Base-by-base conservation (phyloP, 441 rosid genomes). In the Adansonia madagascariensis region DNA sequence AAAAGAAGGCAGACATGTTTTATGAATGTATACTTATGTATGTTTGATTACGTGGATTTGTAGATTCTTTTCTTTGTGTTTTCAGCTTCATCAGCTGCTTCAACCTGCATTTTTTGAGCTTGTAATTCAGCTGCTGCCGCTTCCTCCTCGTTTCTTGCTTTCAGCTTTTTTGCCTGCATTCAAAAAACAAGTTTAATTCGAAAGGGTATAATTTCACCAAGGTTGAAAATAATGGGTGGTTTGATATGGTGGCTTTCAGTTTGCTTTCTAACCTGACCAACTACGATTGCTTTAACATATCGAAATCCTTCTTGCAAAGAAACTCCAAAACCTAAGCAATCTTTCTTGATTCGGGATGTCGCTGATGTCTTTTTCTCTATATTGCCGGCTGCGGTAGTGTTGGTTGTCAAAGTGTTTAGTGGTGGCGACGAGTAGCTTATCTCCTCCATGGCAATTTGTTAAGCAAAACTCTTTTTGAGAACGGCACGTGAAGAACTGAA, bases 291-390 rank as follows among this genome's bases (percentile, higher is more conserved):
- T 82, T 87, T 83, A 74, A 81, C 61, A 53, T 77, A 79, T 52
- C 82, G 82, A 55, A 84, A 79, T n/a, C 85, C 73, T 10, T 86
- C 90, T 57, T 79, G 79, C 78, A 84, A 67, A 8, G 86, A 86
- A 77, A 82, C 84, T 61, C 75, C 27, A 24, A 86, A 81, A 35
- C 77, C 79, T 27, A 84, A 60, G 71, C 81, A 81, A 39, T 73
- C 79, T 52, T 61, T 78, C 82, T 78, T 82, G 15, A 71, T 11
- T n/a, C 75, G 46, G 8, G 83, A 76, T 67, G 50, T 50, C 18
- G 46, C 71, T 3, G 88, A 69, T 53, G 50, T 68, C 53, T 75
- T 66, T 49, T 65, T 55, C 56, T 68, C 77, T 64, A 11, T 64
- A 12, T 8, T 49, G 49, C 3, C 43, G 62, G 52, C 52, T 50